Conservation (phyloP, 345 rosid genomes). For the Arabis alpina region DNA sequence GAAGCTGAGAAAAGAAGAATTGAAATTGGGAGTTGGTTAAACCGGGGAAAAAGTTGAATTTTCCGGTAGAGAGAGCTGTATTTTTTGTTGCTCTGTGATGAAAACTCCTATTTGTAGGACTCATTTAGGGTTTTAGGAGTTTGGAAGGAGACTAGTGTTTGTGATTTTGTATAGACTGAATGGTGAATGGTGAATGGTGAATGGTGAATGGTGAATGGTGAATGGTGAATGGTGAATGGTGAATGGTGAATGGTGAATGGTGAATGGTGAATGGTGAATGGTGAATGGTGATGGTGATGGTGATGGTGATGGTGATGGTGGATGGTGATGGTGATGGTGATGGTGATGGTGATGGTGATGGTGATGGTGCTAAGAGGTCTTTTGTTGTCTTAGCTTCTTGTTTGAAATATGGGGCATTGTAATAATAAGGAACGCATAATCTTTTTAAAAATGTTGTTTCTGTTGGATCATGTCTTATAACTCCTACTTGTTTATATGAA, state of each 20-base stretch:
- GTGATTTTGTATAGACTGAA: conserved; percentile 41
- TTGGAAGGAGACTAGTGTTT: conserved; percentile 40
- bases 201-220: too few relatives aligned
- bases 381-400: too few relatives aligned
- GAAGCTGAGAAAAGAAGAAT: conserved; percentile 41
- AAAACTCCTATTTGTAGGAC: conserved; percentile 38
- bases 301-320: conserved; percentile 6
- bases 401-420: conserved; percentile 33
- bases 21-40: conserved; percentile 53
- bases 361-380: too few relatives aligned
- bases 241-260: too few relatives aligned
- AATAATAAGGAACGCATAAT: conserved; percentile 32
- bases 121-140: conserved; percentile 34
- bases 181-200: too few relatives aligned
- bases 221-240: too few relatives aligned
- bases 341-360: too few relatives aligned
- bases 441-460: conserved; percentile 29
- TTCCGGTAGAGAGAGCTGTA: conserved; percentile 55
- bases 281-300: conserved; percentile 17
- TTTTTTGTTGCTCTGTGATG: conserved; percentile 66
- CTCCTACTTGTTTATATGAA: background rate
- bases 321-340: too few relatives aligned
- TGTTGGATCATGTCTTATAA: conserved; percentile 17
- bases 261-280: too few relatives aligned
- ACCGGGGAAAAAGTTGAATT: background rate